phyloP scores from a whole-genome alignment of 352 stramenopile species.

The Phytophthora colocasiae region DNA sequence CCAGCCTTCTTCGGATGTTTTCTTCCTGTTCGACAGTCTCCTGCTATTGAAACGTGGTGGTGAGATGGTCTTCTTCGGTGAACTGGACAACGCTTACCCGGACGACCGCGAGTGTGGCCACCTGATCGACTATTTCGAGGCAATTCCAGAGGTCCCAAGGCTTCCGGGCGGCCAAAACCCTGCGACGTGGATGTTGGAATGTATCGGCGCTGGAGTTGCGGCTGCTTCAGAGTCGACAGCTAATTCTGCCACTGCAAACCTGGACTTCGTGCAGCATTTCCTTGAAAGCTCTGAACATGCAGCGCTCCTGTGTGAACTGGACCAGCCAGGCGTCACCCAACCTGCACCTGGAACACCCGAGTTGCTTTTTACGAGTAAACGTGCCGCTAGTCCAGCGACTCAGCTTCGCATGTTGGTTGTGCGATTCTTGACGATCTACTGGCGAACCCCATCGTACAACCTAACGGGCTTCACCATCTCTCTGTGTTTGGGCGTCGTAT shows the following conservation, averaged over 20 bases:
- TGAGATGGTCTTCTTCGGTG: conserved; percentile 63
- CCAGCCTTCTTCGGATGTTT: conserved; percentile 37
- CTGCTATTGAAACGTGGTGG: conserved; percentile 77
- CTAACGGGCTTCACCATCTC: conserved; percentile 66
- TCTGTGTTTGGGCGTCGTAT: conserved; percentile 58
- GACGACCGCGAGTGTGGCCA: conserved; percentile 16
- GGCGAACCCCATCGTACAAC: conserved; percentile 86
- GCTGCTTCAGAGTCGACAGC: conserved; percentile 2
- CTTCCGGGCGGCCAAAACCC: too few relatives aligned
- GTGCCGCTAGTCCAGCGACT: conserved; percentile 29
- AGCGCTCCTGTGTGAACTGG: conserved; percentile 19
- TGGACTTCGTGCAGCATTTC: conserved; percentile 38
- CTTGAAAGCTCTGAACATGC: conserved; percentile 29
- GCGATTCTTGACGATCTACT: conserved; percentile 75
- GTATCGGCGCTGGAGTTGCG: conserved; percentile 44
- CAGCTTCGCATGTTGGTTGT: conserved; percentile 42
- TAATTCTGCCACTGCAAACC: conserved; percentile 16
- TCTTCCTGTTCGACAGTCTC: conserved; percentile 74
- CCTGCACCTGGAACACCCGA: conserved; percentile 20
- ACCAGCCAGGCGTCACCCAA: conserved; percentile 28
- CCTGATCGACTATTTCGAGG: conserved; percentile 36
- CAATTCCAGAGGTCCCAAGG: conserved; percentile 23
- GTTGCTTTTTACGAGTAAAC: conserved; percentile 43
- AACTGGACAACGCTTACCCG: conserved; percentile 22
- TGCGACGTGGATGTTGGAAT: conserved; percentile 87